A percentile compares a stretch with the other conserved stretches of the same genome.
phyloP scores from a whole-genome alignment of 768 basidiomycete genomes.

The Boletellus emodensis region DNA sequence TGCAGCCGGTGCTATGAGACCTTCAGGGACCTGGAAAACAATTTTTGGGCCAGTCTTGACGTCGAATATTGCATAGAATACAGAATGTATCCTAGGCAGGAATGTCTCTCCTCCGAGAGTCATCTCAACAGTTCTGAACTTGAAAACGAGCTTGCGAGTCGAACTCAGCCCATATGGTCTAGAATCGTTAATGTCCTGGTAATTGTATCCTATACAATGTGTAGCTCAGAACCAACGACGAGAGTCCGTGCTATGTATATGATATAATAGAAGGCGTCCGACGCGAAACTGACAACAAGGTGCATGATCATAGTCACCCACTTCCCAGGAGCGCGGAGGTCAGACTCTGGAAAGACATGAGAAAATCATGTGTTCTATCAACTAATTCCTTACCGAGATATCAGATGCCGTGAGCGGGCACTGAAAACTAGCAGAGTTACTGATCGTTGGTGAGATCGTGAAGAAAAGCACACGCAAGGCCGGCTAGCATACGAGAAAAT shows the following conservation, averaged over 20 bases:
- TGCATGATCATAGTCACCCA: background rate
- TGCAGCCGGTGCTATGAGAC: slow-evolving; percentile 57
- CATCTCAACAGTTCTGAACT: slow-evolving; percentile 25
- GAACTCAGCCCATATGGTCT: background rate
- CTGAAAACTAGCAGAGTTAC: slow-evolving; percentile 53
- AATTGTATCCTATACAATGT: background rate
- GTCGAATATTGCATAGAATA: slow-evolving; percentile 95
- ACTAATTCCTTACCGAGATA: slow-evolving; percentile 15
- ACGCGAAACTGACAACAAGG: background rate
- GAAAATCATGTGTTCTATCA: background rate
- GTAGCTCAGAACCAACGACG: background rate
- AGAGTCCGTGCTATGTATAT: slow-evolving; percentile 21
- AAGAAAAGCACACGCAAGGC: slow-evolving; percentile 62
- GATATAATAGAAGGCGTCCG: slow-evolving; percentile 6
- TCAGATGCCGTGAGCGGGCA: slow-evolving; percentile 53
- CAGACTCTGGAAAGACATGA: slow-evolving; percentile 20
- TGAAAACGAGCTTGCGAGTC: background rate
- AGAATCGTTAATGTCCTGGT: background rate
- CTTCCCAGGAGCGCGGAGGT: slow-evolving; percentile 14
- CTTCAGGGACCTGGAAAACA: slow-evolving; percentile 92
- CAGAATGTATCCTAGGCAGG: slow-evolving; percentile 74
- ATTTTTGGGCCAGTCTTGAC: slow-evolving; percentile 81
- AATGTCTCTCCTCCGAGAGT: slow-evolving; percentile 60
- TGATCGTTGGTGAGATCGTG: slow-evolving; percentile 63
- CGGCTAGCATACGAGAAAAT: slow-evolving; percentile 38